Evolutionary conservation across 2,329 filamentous ascomycete species (phyloP).

Genomic region (Fusarium sp.): DNA sequence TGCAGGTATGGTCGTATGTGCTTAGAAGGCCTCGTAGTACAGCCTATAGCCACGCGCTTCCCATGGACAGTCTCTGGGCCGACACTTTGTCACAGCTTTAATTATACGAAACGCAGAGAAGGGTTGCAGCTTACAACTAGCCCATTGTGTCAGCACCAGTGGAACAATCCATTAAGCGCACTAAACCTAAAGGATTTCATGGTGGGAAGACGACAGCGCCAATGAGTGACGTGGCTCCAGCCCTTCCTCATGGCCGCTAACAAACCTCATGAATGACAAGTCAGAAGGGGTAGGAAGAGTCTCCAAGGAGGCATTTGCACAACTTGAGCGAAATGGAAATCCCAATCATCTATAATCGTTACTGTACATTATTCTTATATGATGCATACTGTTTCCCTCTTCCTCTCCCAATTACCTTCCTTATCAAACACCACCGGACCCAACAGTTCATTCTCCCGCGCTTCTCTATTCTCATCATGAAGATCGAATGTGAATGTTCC

Average conservation of each 20-base stretch:
- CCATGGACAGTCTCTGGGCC: fast-evolving
- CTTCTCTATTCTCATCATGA: background rate
- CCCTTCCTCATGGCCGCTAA: too few relatives aligned
- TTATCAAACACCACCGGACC: background rate
- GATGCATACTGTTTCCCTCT: background rate
- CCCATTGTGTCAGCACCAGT: too few relatives aligned
- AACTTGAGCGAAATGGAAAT: too few relatives aligned
- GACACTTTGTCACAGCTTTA: too few relatives aligned
- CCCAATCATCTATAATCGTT: background rate
- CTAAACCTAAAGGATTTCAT: too few relatives aligned
- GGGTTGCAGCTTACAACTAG: too few relatives aligned
- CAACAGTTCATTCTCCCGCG: background rate
- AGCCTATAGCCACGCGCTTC: fast-evolving
- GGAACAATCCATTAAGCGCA: too few relatives aligned
- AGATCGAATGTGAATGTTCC: constrained; percentile 1
- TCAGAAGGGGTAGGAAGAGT: background rate
- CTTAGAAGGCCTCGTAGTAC: fast-evolving
- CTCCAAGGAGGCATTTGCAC: background rate
- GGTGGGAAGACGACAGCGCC: too few relatives aligned
- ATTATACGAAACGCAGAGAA: too few relatives aligned
- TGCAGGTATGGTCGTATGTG: background rate
- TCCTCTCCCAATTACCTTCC: background rate
- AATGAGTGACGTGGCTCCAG: too few relatives aligned
- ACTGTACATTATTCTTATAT: background rate
- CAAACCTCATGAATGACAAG: background rate